These are phyloP conservation scores for Madurella fahalii DNA, from an alignment of 2,329 filamentous ascomycete species.

Conservation along the genomic window DNA sequence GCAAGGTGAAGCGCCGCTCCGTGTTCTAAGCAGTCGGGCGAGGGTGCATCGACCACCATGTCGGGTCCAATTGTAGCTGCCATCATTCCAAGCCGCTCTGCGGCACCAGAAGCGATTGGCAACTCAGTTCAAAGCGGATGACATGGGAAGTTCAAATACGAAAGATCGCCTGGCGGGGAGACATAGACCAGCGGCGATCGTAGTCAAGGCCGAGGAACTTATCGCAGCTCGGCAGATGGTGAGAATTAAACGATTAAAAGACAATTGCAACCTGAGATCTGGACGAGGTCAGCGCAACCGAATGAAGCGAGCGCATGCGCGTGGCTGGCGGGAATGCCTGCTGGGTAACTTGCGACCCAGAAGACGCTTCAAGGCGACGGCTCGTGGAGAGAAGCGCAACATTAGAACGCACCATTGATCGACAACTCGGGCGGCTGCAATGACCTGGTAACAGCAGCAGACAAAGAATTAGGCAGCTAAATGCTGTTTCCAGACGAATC, in stretches of 20 bases:
- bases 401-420: constrained; percentile 18
- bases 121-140: constrained; percentile 34
- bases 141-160: constrained; percentile 35
- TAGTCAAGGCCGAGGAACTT: constrained; percentile 5
- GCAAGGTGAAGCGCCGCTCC: constrained; percentile 17
- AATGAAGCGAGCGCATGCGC: not conserved
- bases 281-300: constrained; percentile 16
- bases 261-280: constrained; percentile 21
- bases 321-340: not conserved
- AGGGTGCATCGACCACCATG: constrained; percentile 24
- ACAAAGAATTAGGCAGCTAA: constrained; percentile 20
- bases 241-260: constrained; percentile 27
- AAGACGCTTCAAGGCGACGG: not conserved
- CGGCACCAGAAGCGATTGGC: constrained; percentile 44
- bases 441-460: constrained; percentile 16
- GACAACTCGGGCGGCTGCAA: constrained; percentile 14
- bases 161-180: constrained; percentile 10
- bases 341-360: not conserved
- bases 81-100: constrained; percentile 43
- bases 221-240: constrained; percentile 13
- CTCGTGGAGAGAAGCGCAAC: not conserved
- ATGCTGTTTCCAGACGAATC: constrained; percentile 26
- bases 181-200: constrained; percentile 6
- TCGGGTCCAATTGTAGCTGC: constrained; percentile 31
- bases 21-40: constrained; percentile 16